phyloP scores from a whole-genome alignment of 441 rosid species.

The Populus hybrid region DNA sequence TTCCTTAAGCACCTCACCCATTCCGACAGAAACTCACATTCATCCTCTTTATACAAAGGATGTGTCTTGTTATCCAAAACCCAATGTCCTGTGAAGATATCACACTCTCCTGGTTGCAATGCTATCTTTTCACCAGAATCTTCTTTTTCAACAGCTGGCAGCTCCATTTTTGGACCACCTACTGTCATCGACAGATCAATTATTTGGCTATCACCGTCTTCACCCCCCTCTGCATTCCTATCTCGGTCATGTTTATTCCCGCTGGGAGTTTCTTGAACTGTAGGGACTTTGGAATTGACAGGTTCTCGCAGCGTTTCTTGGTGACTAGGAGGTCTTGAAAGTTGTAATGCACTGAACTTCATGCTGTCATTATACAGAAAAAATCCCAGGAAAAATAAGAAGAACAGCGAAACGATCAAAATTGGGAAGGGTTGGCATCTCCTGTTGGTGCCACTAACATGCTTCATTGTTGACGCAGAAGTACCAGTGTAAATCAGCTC shows the following conservation, averaged over 20 bases:
- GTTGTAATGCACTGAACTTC: slow-evolving; percentile 78
- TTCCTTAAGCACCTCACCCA: slow-evolving; percentile 83
- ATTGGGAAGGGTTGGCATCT: background rate
- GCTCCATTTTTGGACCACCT: slow-evolving; percentile 20
- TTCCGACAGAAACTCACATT: slow-evolving; percentile 77
- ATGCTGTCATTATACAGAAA: slow-evolving; percentile 91
- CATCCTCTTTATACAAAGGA: slow-evolving; percentile 74
- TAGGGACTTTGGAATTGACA: slow-evolving; percentile 19
- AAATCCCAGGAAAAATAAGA: slow-evolving; percentile 67
- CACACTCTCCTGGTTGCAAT: slow-evolving; percentile 64
- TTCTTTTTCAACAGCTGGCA: slow-evolving; percentile 35
- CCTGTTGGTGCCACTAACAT: background rate
- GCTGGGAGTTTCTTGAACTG: slow-evolving; percentile 31
- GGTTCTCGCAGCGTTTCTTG: slow-evolving; percentile 37
- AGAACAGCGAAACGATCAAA: slow-evolving; percentile 26
- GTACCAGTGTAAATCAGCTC: background rate
- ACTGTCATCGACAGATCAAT: too few species aligned
- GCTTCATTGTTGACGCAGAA: slow-evolving; percentile 6
- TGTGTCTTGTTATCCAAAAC: slow-evolving; percentile 56
- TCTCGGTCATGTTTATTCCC: slow-evolving; percentile 11
- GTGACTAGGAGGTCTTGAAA: slow-evolving; percentile 44
- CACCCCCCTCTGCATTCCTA: slow-evolving; percentile 2
- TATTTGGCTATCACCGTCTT: background rate
- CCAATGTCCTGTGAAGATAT: slow-evolving; percentile 81
- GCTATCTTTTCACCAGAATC: slow-evolving; percentile 32